Evolutionary conservation across 2,329 filamentous ascomycete genomes (phyloP), one percentile per base, ranked within the genome.

Genomic region (Verticillium nonalfalfae): DNA sequence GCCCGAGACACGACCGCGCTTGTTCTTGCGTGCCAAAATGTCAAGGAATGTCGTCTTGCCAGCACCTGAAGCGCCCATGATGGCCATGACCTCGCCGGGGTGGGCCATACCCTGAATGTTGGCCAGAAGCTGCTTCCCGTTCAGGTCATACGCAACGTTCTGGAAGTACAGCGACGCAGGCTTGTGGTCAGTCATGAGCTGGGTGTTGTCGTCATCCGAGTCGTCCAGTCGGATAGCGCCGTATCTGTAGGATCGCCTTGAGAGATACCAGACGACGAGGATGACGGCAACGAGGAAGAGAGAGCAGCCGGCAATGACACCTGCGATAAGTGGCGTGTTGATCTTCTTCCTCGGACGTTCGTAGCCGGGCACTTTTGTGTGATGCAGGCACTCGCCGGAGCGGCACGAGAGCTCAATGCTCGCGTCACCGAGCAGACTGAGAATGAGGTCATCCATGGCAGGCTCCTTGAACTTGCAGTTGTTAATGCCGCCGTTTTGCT

Each of bases 31-130:
- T 9, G 95, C 95, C 56, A 99, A 80, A 62, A 99, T 97, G 71
- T 99, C 95, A 55, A 99, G 80, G 74, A 99, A 98, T 0, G 93
- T 97, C 0, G 95, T 99, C 78, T 99, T 99, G 62, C 95, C 95
- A 52, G 95, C 96, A 35, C 95, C 95, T 0, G 95, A 99, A 7
- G 95, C 94, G 61, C 95, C 95, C 94, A 99, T 99, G 69, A 99
- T 96, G 9, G 95, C 95, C 66, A 94, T 91, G 7, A 98, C 86
- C 73, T 99, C 93, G n/a, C 96, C 96, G 2, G 94, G 93, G 67
- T 90, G 90, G n/a, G 94, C 93, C 52, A 92, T 87, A 56, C 95
- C 95, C 66, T 89, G 88, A 38, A 99, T 89, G 14, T 85, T 86
- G 15, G 84, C 83, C 2, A 99, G 80, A 56, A 99, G 97, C 59